Conservation (phyloP, 1,284 basidiomycete species). For the Apiotrichum gracile region DNA sequence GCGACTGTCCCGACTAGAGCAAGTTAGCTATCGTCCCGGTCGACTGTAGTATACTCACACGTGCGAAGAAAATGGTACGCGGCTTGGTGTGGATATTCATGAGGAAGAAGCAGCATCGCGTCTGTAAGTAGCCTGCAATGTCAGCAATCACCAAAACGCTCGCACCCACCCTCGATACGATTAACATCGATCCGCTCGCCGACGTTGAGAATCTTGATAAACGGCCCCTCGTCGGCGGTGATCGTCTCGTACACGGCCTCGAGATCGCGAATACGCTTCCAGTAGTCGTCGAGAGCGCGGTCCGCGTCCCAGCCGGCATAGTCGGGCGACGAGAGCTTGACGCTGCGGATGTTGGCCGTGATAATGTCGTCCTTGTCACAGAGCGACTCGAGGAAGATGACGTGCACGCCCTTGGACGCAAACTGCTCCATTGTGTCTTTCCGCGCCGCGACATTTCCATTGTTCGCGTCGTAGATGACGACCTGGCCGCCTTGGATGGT, state of each 20-base stretch:
- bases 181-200: conserved; percentile 91
- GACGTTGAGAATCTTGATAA: conserved; percentile 94
- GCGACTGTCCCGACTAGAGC: conserved; percentile 74
- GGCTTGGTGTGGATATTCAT: conserved; percentile 96
- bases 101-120: conserved; percentile 66
- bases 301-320: conserved; percentile 91
- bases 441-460: conserved; percentile 67
- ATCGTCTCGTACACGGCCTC: conserved; percentile 72
- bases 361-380: conserved; percentile 90
- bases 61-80: conserved; percentile 86
- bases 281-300: conserved; percentile 85
- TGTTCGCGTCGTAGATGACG: conserved; percentile 99
- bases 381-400: conserved; percentile 80
- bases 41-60: conserved; percentile 53
- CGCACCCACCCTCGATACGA: conserved; percentile 52
- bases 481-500: conserved; percentile 73
- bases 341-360: conserved; percentile 86
- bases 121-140: conserved; percentile 57
- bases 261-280: conserved; percentile 77
- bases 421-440: conserved; percentile 76
- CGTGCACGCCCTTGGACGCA: conserved; percentile 74
- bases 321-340: conserved; percentile 97
- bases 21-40: too few species aligned
- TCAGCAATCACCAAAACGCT: conserved; percentile 1
- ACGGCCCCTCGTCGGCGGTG: conserved; percentile 65